Evolutionary conservation across 345 rosid genomes (phyloP), one percentile per base, ranked within the genome.

Genomic region (Syzygium aqueum): DNA sequence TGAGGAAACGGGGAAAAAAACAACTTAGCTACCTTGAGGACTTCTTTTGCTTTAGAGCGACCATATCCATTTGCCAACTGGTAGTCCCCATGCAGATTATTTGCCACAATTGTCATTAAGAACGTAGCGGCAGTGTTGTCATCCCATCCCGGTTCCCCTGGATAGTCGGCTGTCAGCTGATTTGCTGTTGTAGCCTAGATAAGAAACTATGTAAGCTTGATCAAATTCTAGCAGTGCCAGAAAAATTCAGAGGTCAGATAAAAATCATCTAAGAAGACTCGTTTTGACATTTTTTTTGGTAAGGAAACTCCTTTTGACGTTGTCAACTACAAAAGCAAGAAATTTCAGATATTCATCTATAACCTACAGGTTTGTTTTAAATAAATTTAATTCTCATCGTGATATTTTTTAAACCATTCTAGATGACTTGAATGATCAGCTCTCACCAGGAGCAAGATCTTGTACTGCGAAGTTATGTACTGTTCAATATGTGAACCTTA

Each of bases 31-130:
- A 94, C 98, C 95, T 93, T 87, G 25, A 94, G 94, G 92, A 95
- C 93, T 84, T 94, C 90, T 87, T 92, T 95, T 37, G 96, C 98
- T 77, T 89, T 91, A 27, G 85, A 85, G 80, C 88, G 91, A 85
- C 94, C 95, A 85, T 93, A 93, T 82, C 95, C 98, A 65, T 95
- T 95, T 56, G 94, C 94, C 11, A 94, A 94, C 89, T 95, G 98
- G 90, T 91, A 93, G 92, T 95, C 98, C 85, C 98, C 98, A 67
- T 93, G 95, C 91, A 94, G 92, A 89, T 93, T 90, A 86, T 95
- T 95, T 73, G 90, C 94, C 78, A 89, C 89, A 73, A 95, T 92
- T 53, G 80, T 85, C 95, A 94, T 93, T 84, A 91, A 93, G 89
- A 94, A 95, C 30, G 95, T 95, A 85, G 96, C 97, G 3, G 92